These are phyloP conservation scores for Ophiostoma populinum DNA, from an alignment of 2,329 filamentous ascomycete genomes.

Conservation along the genomic window DNA sequence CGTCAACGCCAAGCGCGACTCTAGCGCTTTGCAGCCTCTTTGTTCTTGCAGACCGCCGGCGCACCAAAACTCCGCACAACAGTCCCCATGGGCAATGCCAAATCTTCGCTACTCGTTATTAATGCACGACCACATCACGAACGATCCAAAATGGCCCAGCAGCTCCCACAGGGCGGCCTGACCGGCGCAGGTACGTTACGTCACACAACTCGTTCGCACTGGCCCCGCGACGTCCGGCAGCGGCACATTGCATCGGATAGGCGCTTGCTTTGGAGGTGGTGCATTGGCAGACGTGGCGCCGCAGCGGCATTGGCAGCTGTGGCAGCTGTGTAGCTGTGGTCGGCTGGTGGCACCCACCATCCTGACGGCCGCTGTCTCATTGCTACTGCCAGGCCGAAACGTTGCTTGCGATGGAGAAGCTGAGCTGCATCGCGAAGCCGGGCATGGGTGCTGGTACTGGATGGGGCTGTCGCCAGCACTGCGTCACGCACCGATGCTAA, in stretches of 20 bases:
- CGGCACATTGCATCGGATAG: neutral
- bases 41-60: neutral
- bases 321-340: too few relatives aligned
- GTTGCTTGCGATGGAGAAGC: too few relatives aligned
- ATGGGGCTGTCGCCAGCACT: slow-evolving; percentile 1
- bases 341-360: too few relatives aligned
- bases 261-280: too few relatives aligned
- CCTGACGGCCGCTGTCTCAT: too few relatives aligned
- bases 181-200: slow-evolving; percentile 27
- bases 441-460: too few relatives aligned
- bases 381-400: too few relatives aligned
- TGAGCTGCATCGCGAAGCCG: neutral
- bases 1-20: too few relatives aligned
- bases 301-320: too few relatives aligned
- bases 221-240: neutral
- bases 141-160: slow-evolving; percentile 10
- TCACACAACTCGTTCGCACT: slow-evolving; percentile 3
- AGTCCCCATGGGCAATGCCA: slow-evolving; percentile 11
- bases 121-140: slow-evolving; percentile 6
- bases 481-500: neutral
- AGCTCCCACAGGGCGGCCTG: slow-evolving; percentile 16
- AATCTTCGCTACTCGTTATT: slow-evolving; percentile 10
- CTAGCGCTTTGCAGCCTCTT: too few relatives aligned
- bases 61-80: neutral
- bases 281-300: too few relatives aligned